These are phyloP conservation scores for Linnemannia zychae DNA, from an alignment of 192 early-diverging fungal genomes.

Conservation along the genomic window DNA sequence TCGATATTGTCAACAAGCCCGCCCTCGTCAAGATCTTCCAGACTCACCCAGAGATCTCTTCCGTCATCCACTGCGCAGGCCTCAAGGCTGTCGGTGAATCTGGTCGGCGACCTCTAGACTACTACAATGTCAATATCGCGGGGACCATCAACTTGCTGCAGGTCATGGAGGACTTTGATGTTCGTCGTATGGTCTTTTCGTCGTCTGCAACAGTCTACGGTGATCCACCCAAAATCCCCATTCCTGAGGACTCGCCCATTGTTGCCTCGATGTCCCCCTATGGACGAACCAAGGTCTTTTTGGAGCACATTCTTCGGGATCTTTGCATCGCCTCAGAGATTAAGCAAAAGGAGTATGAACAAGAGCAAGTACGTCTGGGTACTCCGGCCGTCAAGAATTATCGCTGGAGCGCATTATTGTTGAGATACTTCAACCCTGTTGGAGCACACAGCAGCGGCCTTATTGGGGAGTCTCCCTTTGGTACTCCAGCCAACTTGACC, in stretches of 20 bases:
- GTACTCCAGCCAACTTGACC: conserved; percentile 90
- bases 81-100: conserved; percentile 92
- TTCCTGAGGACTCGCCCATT: conserved; percentile 75
- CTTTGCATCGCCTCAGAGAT: conserved; percentile 70
- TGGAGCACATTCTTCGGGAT: conserved; percentile 87
- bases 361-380: not conserved
- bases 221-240: conserved; percentile 76
- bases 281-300: conserved; percentile 92
- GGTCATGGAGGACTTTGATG: conserved; percentile 82
- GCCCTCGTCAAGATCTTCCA: conserved; percentile 80
- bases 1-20: conserved; percentile 81
- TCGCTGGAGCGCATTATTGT: conserved; percentile 33
- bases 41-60: conserved; percentile 69
- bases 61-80: conserved; percentile 89
- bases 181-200: conserved; percentile 94
- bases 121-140: conserved; percentile 94
- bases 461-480: conserved; percentile 93
- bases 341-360: conserved; percentile 26
- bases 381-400: conserved; percentile 11
- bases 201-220: conserved; percentile 95
- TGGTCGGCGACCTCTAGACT: conserved; percentile 81
- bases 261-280: conserved; percentile 92
- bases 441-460: conserved; percentile 91
- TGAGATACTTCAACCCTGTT: conserved; percentile 91
- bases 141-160: conserved; percentile 89